A percentile compares a stretch with the other conserved stretches of the same genome.
phyloP scores from a whole-genome alignment of 2,329 filamentous ascomycete genomes.

The Nothophaeocryptopus gaeumannii region DNA sequence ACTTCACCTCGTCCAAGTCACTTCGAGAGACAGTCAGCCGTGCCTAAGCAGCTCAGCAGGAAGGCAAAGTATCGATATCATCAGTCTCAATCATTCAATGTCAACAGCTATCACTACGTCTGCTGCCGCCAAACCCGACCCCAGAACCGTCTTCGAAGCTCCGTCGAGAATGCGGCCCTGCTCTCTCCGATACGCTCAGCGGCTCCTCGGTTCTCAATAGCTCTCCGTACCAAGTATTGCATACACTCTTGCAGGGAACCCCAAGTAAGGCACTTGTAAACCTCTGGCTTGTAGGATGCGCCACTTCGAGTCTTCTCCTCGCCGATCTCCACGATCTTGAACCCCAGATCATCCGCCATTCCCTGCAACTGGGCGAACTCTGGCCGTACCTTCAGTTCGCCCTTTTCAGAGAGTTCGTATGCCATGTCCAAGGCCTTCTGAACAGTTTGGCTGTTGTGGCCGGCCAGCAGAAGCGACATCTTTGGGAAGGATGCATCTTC shows the following conservation, averaged over 20 bases:
- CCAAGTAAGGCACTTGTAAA: slow-evolving; percentile 32
- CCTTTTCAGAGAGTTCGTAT: slow-evolving; percentile 18
- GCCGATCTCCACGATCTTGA: slow-evolving; percentile 20
- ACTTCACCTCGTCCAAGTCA: too few species aligned
- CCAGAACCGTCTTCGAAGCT: background rate
- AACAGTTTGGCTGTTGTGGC: slow-evolving; percentile 28
- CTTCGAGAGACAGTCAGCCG: too few species aligned
- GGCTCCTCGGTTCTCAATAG: slow-evolving; percentile 30
- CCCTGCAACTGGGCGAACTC: slow-evolving; percentile 32
- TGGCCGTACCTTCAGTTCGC: slow-evolving; percentile 17
- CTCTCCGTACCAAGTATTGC: slow-evolving; percentile 29
- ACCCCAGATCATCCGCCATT: slow-evolving; percentile 32
- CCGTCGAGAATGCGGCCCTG: slow-evolving; percentile 7
- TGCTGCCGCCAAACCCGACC: too few species aligned
- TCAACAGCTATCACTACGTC: too few species aligned
- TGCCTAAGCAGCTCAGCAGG: too few species aligned
- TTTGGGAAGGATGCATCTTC: slow-evolving; percentile 20
- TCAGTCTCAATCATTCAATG: too few species aligned
- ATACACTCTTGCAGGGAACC: slow-evolving; percentile 31
- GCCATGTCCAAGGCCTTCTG: slow-evolving; percentile 17
- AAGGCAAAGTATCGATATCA: too few species aligned
- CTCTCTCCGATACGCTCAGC: slow-evolving; percentile 22
- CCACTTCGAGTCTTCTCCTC: slow-evolving; percentile 7
- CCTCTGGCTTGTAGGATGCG: slow-evolving; percentile 15
- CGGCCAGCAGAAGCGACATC: slow-evolving; percentile 32